Evolutionary conservation across 306 rosid species (phyloP), one percentile per base, ranked within the genome.

Genomic region (Corylus avellana): DNA sequence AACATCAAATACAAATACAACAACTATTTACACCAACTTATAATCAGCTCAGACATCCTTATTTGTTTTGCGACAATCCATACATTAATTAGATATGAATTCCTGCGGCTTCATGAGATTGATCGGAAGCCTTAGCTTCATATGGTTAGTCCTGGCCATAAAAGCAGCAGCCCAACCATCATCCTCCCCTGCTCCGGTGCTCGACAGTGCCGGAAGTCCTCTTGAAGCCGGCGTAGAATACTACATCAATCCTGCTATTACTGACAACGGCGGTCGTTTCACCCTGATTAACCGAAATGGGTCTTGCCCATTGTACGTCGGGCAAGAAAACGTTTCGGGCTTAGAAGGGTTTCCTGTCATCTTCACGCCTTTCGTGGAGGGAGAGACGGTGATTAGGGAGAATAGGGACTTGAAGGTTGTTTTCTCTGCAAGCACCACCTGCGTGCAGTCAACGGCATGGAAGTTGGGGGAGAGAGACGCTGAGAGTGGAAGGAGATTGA

Each of bases 241-340:
- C 86, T 86, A 84, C 88, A 87, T 91, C 70, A 88, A 78, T 39
- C 93, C 92, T 0, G 92, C 90, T 4, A 87, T 86, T 57, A 88
- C 93, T 4, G 93, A 88, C 16, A 77, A 0, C 20, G 92, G 97
- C 2, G 92, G 92, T 29, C 86, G 74, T 8, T 71, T 88, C 78
- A 86, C 97, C 13, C 78, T 91, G 53, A 49, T 91, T 20, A 0
- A 11, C 39, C 62, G 82, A 22, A 91, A 72, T 13, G 7, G 0
- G 1, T 32, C 86, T 1, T 91, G 93, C 79, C 91, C 93, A 1
- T 2, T 74, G 0, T 74, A 77, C 5, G 93, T 76, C 1, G 97
- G 90, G 18, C 92, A 86, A 63, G 84, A 85, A 42, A 86, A 80
- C 54, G 75, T 56, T 12, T 77, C 86, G 0, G 85, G 85, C 20